phyloP scores from a whole-genome alignment of 805 yeast species.

The Saccharomyces jurei region DNA sequence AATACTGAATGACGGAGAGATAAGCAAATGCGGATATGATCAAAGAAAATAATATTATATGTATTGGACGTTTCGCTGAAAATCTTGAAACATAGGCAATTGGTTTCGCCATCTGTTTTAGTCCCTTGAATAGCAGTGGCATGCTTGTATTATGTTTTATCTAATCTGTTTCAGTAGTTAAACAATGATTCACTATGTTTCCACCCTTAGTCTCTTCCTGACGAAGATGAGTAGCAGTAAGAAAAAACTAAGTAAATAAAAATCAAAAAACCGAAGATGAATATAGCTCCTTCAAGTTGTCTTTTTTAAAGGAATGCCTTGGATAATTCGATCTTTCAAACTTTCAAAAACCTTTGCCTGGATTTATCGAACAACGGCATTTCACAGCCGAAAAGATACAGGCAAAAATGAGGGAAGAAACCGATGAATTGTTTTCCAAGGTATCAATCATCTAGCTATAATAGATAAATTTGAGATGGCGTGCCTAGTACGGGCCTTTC shows the following conservation, averaged over 20 bases:
- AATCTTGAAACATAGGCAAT: slow-evolving; percentile 43
- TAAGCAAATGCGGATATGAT: slow-evolving; percentile 75
- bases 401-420: background rate
- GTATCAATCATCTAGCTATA: background rate
- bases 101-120: slow-evolving; percentile 27
- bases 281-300: background rate
- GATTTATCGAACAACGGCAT: background rate
- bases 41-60: slow-evolving; percentile 64
- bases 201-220: slow-evolving; percentile 1
- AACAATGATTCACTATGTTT: background rate
- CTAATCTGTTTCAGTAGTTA: background rate
- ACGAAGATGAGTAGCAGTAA: background rate
- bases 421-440: background rate
- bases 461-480: background rate
- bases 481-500: background rate
- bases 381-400: background rate
- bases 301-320: background rate
- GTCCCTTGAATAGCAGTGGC: slow-evolving; percentile 25
- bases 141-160: slow-evolving; percentile 4
- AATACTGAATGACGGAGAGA: slow-evolving; percentile 63
- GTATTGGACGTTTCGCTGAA: slow-evolving; percentile 81
- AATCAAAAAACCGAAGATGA: background rate
- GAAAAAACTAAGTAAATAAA: background rate
- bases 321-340: background rate
- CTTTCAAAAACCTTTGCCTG: background rate